These are phyloP conservation scores for Atalantia buxifolia DNA, from an alignment of 345 rosid species.

Conservation along the genomic window DNA sequence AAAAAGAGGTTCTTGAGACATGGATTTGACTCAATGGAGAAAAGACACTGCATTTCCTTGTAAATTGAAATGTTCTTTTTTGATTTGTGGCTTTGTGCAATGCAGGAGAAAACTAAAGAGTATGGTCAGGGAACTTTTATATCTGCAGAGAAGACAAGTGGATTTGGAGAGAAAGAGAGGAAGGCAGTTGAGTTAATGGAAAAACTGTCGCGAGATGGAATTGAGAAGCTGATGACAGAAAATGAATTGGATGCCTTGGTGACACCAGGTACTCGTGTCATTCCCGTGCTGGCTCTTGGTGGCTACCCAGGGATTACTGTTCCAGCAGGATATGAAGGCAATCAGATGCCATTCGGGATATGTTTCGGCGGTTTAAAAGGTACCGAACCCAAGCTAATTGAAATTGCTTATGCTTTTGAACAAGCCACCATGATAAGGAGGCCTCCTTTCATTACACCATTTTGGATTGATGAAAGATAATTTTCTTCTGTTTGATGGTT, in stretches of 20 bases:
- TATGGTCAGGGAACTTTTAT: slow-evolving; percentile 26
- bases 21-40: too few relatives aligned
- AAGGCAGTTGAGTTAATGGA: slow-evolving; percentile 13
- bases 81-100: background rate
- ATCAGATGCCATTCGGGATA: slow-evolving; percentile 34
- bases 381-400: slow-evolving; percentile 34
- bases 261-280: background rate
- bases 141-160: slow-evolving; percentile 28
- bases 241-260: slow-evolving; percentile 39
- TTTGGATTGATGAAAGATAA: background rate
- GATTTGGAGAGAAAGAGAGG: slow-evolving; percentile 24
- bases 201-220: slow-evolving; percentile 17
- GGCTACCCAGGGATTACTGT: slow-evolving; percentile 43
- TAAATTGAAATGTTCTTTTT: too few relatives aligned
- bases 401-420: slow-evolving; percentile 42
- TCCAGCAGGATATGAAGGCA: slow-evolving; percentile 36
- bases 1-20: too few relatives aligned
- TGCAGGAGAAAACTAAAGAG: slow-evolving; percentile 32
- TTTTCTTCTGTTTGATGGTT: background rate
- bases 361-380: slow-evolving; percentile 40
- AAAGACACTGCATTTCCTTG: too few relatives aligned
- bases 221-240: slow-evolving; percentile 28
- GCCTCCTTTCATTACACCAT: slow-evolving; percentile 18
- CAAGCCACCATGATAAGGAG: slow-evolving; percentile 27
- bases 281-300: slow-evolving; percentile 26